A percentile compares a stretch with the other conserved stretches of the same genome.
These are phyloP conservation scores for Hypoxylon rubiginosum DNA, from an alignment of 2,329 filamentous ascomycete species.

Conservation along the genomic window DNA sequence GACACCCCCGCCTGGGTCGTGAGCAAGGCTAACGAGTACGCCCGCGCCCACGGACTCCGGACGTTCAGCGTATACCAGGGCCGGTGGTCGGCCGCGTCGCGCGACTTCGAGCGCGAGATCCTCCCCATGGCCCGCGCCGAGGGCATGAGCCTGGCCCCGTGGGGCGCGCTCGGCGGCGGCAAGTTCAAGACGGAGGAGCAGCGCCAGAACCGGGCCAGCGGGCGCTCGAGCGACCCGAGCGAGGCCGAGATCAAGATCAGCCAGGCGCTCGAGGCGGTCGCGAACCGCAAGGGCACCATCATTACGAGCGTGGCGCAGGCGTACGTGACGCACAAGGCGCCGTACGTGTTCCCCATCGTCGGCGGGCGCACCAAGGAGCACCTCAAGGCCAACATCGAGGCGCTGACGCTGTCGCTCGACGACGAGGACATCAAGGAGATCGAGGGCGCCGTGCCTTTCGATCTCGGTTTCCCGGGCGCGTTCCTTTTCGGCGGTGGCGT, in stretches of 20 bases:
- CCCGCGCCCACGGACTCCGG: conserved; percentile 76
- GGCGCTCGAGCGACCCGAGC: conserved; percentile 55
- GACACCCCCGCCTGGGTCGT: conserved; percentile 80
- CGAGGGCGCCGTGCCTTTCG: conserved; percentile 66
- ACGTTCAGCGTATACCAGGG: conserved; percentile 80
- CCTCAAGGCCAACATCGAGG: conserved; percentile 67
- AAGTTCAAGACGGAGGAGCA: conserved; percentile 61
- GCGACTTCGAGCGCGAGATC: conserved; percentile 79
- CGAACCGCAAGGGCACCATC: conserved; percentile 65
- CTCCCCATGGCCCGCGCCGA: conserved; percentile 74
- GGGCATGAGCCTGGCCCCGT: conserved; percentile 72
- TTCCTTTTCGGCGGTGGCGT: conserved; percentile 63
- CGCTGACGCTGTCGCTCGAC: conserved; percentile 63
- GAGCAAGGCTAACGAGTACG: conserved; percentile 76
- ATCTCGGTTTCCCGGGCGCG: conserved; percentile 68
- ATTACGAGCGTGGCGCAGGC: conserved; percentile 71
- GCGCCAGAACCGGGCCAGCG: conserved; percentile 63
- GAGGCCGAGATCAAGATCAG: conserved; percentile 68
- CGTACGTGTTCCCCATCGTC: conserved; percentile 67
- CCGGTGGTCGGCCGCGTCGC: conserved; percentile 70
- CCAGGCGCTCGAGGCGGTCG: conserved; percentile 71
- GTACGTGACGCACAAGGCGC: conserved; percentile 65
- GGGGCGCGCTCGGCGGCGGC: conserved; percentile 70
- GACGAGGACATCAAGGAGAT: conserved; percentile 67
- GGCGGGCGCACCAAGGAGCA: conserved; percentile 67